Evolutionary conservation across 306 rosid species (phyloP).

Genomic region (Parietaria judaica): DNA sequence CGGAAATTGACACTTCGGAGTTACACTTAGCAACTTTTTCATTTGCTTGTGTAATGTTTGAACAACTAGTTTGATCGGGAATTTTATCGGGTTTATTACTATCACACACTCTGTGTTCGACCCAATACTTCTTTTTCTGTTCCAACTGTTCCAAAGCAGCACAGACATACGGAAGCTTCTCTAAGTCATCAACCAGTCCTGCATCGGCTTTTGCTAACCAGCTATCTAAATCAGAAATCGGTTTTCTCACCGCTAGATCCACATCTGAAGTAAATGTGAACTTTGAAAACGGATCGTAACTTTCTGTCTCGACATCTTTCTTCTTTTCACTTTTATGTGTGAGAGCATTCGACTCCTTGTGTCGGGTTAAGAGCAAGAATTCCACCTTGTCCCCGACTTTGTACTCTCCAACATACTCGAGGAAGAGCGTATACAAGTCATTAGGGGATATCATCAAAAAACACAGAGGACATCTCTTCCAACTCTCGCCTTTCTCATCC

Average conservation of each 20-base stretch:
- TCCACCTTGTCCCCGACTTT: constrained; percentile 60
- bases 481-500: constrained; percentile 82
- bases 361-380: constrained; percentile 56
- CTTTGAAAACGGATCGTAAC: constrained; percentile 71
- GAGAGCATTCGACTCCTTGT: constrained; percentile 50
- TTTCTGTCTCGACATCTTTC: constrained; percentile 24
- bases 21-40: constrained; percentile 21
- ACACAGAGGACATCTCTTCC: constrained; percentile 94
- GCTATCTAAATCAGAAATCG: constrained; percentile 79
- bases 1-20: constrained; percentile 28
- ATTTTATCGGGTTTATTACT: constrained; percentile 23
- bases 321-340: constrained; percentile 42
- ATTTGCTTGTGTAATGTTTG: constrained; percentile 21
- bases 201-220: constrained; percentile 89
- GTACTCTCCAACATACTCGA: constrained; percentile 63
- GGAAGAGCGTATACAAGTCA: constrained; percentile 70
- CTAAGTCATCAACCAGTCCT: constrained; percentile 85
- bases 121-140: constrained; percentile 83
- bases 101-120: constrained; percentile 39
- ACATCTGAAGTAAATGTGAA: constrained; percentile 80
- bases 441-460: constrained; percentile 76
- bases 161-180: constrained; percentile 91
- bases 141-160: constrained; percentile 85
- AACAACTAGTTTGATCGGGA: constrained; percentile 27
- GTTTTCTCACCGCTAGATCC: constrained; percentile 71